Percentiles rank a stretch among this genome's conserved stretches.
Evolutionary conservation across 208 protist species (phyloP).

Genomic region (Phytomonas sp.): DNA sequence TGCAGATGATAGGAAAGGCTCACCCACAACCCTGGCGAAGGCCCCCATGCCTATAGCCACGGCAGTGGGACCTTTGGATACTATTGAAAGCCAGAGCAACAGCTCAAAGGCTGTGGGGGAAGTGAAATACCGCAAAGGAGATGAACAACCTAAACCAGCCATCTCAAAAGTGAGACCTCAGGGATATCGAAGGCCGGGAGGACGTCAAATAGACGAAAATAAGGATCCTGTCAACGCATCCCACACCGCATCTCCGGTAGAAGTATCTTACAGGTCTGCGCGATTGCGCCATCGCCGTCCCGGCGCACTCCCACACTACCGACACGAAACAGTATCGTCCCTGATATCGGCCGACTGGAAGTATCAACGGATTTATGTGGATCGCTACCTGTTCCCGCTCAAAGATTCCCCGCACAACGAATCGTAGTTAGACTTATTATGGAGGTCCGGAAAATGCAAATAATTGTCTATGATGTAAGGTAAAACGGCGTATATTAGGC

Average conservation of each 20-base stretch:
- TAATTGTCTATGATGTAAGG: not conserved
- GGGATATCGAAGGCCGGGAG: not conserved
- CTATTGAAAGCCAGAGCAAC: not conserved
- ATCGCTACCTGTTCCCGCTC: constrained; percentile 33
- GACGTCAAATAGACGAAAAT: not conserved
- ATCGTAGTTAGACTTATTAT: not conserved
- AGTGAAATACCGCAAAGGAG: not conserved
- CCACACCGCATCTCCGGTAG: not conserved
- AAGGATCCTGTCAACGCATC: not conserved
- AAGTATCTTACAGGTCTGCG: not conserved
- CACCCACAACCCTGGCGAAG: not conserved
- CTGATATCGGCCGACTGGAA: constrained; percentile 59
- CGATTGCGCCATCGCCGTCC: constrained; percentile 9
- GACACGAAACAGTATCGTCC: constrained; percentile 42
- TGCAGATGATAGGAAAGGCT: not conserved
- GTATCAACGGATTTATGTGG: constrained; percentile 67
- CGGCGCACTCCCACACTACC: constrained; percentile 22
- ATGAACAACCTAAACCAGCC: not conserved
- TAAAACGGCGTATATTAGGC: too few species aligned
- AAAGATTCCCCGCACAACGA: not conserved
- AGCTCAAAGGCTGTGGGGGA: not conserved
- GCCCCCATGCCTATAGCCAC: not conserved
- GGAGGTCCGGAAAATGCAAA: not conserved
- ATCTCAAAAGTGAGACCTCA: not conserved
- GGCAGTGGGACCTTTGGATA: not conserved